Percentiles rank a stretch among this genome's conserved stretches.
Conservation (phyloP, 1,284 basidiomycete genomes). For the Ustilago bromivora region DNA sequence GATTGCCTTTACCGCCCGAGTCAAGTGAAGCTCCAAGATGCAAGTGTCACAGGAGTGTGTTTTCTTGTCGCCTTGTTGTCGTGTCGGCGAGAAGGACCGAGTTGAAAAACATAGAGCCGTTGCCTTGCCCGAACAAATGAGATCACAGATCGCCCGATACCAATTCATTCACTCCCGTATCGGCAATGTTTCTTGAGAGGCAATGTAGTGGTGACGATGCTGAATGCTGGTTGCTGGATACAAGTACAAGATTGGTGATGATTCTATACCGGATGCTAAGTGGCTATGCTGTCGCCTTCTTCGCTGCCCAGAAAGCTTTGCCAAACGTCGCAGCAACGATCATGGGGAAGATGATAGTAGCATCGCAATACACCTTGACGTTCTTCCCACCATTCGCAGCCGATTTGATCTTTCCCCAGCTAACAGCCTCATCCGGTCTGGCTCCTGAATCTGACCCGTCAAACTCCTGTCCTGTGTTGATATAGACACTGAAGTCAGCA, state of each 20-base stretch:
- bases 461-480: conserved; percentile 99
- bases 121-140: neutral
- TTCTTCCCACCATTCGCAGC: conserved; percentile 78
- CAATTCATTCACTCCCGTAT: too few relatives aligned
- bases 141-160: too few relatives aligned
- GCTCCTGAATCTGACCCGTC: conserved; percentile 98
- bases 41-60: too few relatives aligned
- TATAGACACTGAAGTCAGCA: conserved; percentile 96
- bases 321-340: conserved; percentile 87
- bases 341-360: conserved; percentile 89
- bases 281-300: conserved; percentile 8
- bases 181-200: too few relatives aligned
- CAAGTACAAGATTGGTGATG: conserved; percentile 24
- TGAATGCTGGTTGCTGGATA: conserved; percentile 9
- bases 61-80: too few relatives aligned
- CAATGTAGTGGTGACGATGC: neutral
- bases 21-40: too few relatives aligned
- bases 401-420: conserved; percentile 98
- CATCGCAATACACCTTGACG: conserved; percentile 85
- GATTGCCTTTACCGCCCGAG: too few relatives aligned
- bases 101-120: neutral
- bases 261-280: neutral
- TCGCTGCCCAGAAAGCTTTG: conserved; percentile 41
- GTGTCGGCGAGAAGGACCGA: neutral
- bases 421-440: conserved; percentile 95